Conservation (phyloP, 2,329 filamentous ascomycete species). For the Paraphaeosphaeria sporulosa region DNA sequence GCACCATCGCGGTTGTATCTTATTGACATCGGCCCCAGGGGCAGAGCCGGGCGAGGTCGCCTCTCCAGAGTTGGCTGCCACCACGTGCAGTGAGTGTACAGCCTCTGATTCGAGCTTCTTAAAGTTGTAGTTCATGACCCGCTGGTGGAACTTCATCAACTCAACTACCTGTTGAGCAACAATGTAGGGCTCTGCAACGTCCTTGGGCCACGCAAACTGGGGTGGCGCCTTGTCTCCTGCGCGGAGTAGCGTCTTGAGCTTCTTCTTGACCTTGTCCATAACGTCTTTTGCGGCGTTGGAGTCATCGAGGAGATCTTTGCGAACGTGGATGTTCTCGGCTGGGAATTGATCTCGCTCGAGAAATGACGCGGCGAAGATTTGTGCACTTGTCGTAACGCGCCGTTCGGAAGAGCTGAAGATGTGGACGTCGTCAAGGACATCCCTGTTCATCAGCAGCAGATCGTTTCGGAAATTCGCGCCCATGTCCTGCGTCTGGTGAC, state of each 20-base stretch:
- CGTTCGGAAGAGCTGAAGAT: constrained; percentile 97
- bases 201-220: constrained; percentile 96
- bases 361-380: constrained; percentile 94
- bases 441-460: constrained; percentile 87
- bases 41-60: constrained; percentile 48
- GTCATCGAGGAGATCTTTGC: constrained; percentile 94
- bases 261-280: constrained; percentile 99
- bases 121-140: constrained; percentile 95
- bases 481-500: constrained; percentile 94
- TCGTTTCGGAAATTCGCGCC: constrained; percentile 97
- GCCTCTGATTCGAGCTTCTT: constrained; percentile 74
- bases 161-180: constrained; percentile 92
- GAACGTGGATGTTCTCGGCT: constrained; percentile 84
- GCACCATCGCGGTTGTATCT: constrained; percentile 91
- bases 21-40: constrained; percentile 39
- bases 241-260: constrained; percentile 88
- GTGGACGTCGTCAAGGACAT: constrained; percentile 89
- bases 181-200: constrained; percentile 91
- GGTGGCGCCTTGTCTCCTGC: constrained; percentile 93
- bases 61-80: constrained; percentile 35
- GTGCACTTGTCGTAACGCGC: constrained; percentile 91
- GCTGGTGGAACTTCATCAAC: constrained; percentile 95
- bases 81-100: constrained; percentile 66
- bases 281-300: constrained; percentile 98
- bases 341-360: constrained; percentile 85